phyloP scores from a whole-genome alignment of 495 filamentous ascomycete species.

The Lophiostoma macrostomum region DNA sequence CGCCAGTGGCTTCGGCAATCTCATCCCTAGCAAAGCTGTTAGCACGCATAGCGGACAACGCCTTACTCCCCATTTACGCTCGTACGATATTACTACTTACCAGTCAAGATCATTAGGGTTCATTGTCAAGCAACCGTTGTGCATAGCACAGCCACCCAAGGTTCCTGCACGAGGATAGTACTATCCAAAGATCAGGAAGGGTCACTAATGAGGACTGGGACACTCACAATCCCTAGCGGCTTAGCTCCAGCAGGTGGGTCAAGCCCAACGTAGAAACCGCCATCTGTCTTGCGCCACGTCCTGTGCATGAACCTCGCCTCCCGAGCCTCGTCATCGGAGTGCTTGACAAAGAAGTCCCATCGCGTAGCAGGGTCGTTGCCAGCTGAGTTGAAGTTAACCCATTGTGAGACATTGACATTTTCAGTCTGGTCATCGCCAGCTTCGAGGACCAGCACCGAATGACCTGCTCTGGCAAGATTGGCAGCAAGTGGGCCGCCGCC shows the following conservation, averaged over 20 bases:
- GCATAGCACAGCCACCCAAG: constrained; percentile 52
- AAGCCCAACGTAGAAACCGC: constrained; percentile 30
- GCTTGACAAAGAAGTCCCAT: constrained; percentile 37
- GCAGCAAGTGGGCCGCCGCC: constrained; percentile 34
- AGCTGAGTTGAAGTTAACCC: constrained; percentile 13
- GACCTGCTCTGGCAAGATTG: constrained; percentile 27
- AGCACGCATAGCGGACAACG: too few species aligned
- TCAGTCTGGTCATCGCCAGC: constrained; percentile 32
- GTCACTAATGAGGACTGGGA: too few species aligned
- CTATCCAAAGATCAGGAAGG: neutral
- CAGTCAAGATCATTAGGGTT: constrained; percentile 47
- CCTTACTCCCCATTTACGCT: too few species aligned
- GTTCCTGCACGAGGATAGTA: constrained; percentile 50
- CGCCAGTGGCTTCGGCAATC: constrained; percentile 50
- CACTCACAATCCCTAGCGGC: constrained; percentile 43
- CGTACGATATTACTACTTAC: too few species aligned
- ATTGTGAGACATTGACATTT: constrained; percentile 25
- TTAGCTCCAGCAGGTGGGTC: constrained; percentile 46
- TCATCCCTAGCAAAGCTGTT: too few species aligned
- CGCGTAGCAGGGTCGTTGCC: constrained; percentile 25
- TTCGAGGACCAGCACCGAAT: constrained; percentile 29
- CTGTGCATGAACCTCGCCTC: constrained; percentile 25
- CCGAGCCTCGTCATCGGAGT: constrained; percentile 23
- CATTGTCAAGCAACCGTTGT: constrained; percentile 49
- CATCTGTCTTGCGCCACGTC: constrained; percentile 27